phyloP scores from a whole-genome alignment of 2,329 filamentous ascomycete species.

The Colletotrichum sp. region DNA sequence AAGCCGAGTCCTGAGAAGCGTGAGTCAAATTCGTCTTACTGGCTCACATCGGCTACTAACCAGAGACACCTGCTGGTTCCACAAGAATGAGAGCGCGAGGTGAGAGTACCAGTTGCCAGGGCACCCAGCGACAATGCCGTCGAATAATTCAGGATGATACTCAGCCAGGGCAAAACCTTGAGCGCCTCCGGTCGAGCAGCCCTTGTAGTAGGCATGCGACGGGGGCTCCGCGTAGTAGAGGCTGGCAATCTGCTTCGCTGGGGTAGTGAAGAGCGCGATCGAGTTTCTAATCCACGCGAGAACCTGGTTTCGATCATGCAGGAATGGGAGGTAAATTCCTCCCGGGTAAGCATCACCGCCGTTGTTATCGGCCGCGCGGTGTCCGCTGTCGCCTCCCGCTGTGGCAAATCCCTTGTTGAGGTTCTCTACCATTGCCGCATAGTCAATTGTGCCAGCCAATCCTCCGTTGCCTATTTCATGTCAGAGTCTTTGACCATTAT shows the following conservation, averaged over 20 bases:
- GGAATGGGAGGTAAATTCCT: neutral
- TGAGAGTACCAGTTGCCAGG: constrained; percentile 14
- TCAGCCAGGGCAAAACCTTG: neutral
- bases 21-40: too few relatives aligned
- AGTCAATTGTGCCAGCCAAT: neutral
- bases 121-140: neutral
- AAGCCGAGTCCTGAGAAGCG: neutral
- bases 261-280: neutral
- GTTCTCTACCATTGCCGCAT: neutral
- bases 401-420: neutral
- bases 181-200: constrained; percentile 8
- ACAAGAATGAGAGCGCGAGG: neutral
- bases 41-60: too few relatives aligned
- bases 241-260: neutral
- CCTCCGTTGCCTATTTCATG: neutral
- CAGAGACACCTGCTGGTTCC: neutral
- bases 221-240: neutral
- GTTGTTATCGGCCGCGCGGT: neutral
- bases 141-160: neutral
- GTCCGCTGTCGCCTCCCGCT: constrained; percentile 2
- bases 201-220: neutral
- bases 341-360: neutral
- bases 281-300: constrained; percentile 12
- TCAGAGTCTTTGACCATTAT: neutral
- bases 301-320: neutral